Percentiles rank a stretch among this genome's conserved stretches.
phyloP scores from a whole-genome alignment of 345 rosid genomes.

The Eucalyptus victrix region DNA sequence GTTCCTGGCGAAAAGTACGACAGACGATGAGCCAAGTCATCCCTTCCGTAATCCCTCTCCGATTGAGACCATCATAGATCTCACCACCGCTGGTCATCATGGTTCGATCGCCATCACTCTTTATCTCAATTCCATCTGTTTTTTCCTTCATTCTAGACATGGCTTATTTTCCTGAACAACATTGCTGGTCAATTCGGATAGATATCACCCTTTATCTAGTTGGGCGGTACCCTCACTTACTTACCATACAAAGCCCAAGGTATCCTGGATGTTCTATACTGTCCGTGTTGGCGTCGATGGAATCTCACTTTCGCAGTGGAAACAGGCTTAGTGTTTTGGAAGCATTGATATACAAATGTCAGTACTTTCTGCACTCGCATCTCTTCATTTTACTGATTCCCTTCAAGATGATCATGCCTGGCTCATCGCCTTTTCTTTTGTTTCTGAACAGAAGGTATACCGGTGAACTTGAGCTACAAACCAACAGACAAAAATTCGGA shows the following conservation, averaged over 20 bases:
- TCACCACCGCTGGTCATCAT: too few relatives aligned
- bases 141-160: too few relatives aligned
- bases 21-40: too few relatives aligned
- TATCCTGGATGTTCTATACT: fast-evolving
- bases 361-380: neutral
- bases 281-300: fast-evolving
- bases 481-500: neutral
- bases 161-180: too few relatives aligned
- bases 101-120: too few relatives aligned
- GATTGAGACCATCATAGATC: fast-evolving
- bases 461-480: neutral
- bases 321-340: neutral
- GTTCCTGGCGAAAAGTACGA: too few relatives aligned
- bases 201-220: too few relatives aligned
- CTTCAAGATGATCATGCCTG: neutral
- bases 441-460: neutral
- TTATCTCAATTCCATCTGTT: too few relatives aligned
- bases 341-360: neutral
- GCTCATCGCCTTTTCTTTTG: neutral
- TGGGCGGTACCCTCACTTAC: too few relatives aligned
- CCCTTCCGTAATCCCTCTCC: fast-evolving
- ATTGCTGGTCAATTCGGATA: too few relatives aligned
- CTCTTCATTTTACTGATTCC: neutral
- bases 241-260: fast-evolving
- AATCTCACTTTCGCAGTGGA: too few relatives aligned